Conservation (phyloP, 2,329 filamentous ascomycete genomes). For the Neoscytalidium dimidiatum region DNA sequence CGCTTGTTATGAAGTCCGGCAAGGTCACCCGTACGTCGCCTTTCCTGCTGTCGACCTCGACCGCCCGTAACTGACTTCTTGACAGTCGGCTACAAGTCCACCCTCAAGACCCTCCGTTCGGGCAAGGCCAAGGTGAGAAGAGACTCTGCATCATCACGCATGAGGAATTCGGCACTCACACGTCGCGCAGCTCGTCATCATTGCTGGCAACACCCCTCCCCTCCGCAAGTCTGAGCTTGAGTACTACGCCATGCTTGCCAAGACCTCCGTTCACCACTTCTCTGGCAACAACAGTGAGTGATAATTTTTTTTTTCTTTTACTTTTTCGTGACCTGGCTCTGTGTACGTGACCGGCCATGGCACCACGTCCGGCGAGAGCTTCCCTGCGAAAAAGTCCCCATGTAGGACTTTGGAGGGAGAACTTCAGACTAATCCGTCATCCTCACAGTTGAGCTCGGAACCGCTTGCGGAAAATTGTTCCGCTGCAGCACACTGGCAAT, state of each 20-base stretch:
- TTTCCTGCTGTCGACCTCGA: too few relatives aligned
- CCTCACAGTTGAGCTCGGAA: constrained; percentile 87
- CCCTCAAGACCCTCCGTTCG: constrained; percentile 81
- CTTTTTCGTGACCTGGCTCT: background rate
- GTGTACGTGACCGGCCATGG: background rate
- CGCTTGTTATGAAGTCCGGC: constrained; percentile 65
- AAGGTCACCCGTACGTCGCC: constrained; percentile 62
- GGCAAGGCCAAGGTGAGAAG: constrained; percentile 99
- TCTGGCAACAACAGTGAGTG: constrained; percentile 95
- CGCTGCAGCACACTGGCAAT: constrained; percentile 96
- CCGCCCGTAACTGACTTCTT: background rate
- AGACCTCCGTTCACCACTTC: constrained; percentile 97
- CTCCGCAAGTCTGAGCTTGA: constrained; percentile 97
- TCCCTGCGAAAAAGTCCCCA: constrained; percentile 89
- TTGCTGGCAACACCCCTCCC: constrained; percentile 92
- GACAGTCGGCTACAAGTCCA: constrained; percentile 78
- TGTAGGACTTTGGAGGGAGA: constrained; percentile 84
- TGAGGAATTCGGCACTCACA: too few relatives aligned
- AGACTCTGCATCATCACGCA: too few relatives aligned
- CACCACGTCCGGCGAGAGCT: constrained; percentile 34
- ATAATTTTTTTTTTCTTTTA: constrained; percentile 29
- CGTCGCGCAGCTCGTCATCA: constrained; percentile 96
- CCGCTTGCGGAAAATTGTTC: constrained; percentile 98
- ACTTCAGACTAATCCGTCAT: constrained; percentile 58
- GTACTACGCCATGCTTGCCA: constrained; percentile 68